phyloP scores from a whole-genome alignment of 2,329 filamentous ascomycete genomes.

The Setomelanomma holmii region DNA sequence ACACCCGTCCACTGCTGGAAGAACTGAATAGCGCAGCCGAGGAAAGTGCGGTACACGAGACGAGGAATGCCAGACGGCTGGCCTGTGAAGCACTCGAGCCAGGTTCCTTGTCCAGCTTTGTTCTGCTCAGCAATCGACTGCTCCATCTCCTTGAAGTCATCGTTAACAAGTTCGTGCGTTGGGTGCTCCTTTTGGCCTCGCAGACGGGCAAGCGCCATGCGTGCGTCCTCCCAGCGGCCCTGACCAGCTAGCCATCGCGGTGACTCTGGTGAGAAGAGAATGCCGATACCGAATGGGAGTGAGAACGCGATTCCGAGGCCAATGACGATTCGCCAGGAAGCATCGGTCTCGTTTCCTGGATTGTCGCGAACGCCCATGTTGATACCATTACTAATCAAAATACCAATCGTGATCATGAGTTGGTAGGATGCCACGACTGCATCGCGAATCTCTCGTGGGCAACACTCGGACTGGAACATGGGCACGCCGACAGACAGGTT shows the following conservation, averaged over 20 bases:
- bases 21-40: constrained; percentile 39
- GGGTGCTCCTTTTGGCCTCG: constrained; percentile 60
- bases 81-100: constrained; percentile 42
- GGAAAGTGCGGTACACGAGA: constrained; percentile 44
- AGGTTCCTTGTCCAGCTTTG: constrained; percentile 36
- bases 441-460: constrained; percentile 68
- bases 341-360: constrained; percentile 45
- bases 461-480: constrained; percentile 71
- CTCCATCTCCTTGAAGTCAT: constrained; percentile 57
- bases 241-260: constrained; percentile 57
- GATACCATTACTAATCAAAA: constrained; percentile 43
- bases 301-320: constrained; percentile 43
- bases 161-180: constrained; percentile 54
- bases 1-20: constrained; percentile 50
- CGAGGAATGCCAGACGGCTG: constrained; percentile 49
- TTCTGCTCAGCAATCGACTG: constrained; percentile 37
- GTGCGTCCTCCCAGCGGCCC: constrained; percentile 57
- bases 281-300: constrained; percentile 37
- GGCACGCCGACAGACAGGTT: constrained; percentile 65
- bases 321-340: constrained; percentile 45
- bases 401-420: constrained; percentile 55
- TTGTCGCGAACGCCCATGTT: constrained; percentile 53
- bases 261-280: constrained; percentile 39
- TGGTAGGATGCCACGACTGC: constrained; percentile 63
- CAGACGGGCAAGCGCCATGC: constrained; percentile 61